Conservation (phyloP, 2,329 filamentous ascomycete species). For the Apiospora marii region DNA sequence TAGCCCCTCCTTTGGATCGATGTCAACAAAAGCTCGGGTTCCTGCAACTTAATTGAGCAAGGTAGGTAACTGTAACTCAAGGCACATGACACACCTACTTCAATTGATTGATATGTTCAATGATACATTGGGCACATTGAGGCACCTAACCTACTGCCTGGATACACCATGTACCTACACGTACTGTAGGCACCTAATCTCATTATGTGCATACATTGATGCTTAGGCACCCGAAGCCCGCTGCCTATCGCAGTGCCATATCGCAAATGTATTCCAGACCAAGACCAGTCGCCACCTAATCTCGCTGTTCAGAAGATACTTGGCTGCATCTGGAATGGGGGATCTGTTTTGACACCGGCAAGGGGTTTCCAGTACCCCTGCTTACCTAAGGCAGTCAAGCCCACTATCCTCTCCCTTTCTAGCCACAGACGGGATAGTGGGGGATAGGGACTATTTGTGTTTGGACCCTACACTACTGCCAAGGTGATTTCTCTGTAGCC, state of each 20-base stretch:
- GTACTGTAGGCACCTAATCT: background rate
- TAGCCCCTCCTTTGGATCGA: conserved; percentile 23
- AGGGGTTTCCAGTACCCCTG: background rate
- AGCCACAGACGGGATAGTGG: conserved; percentile 7
- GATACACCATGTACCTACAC: background rate
- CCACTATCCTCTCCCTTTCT: background rate
- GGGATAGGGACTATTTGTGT: background rate
- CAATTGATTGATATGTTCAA: background rate
- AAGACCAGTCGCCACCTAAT: background rate
- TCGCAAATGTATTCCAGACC: background rate
- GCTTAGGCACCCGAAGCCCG: background rate
- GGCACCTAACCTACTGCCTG: too few relatives aligned
- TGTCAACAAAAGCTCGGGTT: conserved; percentile 23
- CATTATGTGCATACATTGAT: background rate
- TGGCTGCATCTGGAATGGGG: background rate
- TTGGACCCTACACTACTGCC: conserved; percentile 1
- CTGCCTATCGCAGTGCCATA: background rate
- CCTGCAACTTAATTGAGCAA: background rate
- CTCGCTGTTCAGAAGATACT: background rate
- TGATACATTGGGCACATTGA: background rate
- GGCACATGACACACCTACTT: background rate
- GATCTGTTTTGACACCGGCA: background rate
- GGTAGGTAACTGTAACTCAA: too few relatives aligned
- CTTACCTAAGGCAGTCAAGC: background rate
- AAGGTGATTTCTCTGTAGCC: background rate